Percentiles rank a stretch among this genome's conserved stretches.
Evolutionary conservation across 805 yeast species (phyloP).

Genomic region (Tetrapisispora phaffii): DNA sequence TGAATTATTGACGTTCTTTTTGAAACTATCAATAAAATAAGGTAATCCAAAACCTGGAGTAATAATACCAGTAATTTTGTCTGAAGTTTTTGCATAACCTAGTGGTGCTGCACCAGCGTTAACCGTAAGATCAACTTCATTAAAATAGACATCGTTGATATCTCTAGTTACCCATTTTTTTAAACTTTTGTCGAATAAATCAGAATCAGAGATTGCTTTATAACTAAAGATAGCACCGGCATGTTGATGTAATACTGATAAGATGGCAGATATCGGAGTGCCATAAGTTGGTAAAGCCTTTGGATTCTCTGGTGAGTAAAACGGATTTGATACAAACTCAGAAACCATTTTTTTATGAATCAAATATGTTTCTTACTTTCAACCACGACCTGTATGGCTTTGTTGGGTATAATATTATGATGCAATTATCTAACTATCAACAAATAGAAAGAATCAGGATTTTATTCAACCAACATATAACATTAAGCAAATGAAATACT

Average conservation of each 20-base stretch:
- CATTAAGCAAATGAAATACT: too few species aligned
- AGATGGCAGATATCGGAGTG: constrained; percentile 44
- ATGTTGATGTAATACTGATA: constrained; percentile 40
- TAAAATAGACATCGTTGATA: constrained; percentile 9
- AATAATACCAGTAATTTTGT: constrained; percentile 33
- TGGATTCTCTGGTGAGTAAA: constrained; percentile 55
- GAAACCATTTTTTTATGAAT: constrained; percentile 3
- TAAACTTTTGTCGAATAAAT: constrained; percentile 50
- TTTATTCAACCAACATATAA: too few species aligned
- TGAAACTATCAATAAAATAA: constrained; percentile 55
- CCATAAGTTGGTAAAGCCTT: constrained; percentile 40
- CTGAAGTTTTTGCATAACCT: constrained; percentile 44
- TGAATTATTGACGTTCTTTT: constrained; percentile 28
- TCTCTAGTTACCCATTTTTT: constrained; percentile 43
- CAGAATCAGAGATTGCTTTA: constrained; percentile 53
- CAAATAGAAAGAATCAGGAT: too few species aligned
- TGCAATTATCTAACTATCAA: too few species aligned
- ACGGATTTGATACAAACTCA: constrained; percentile 36
- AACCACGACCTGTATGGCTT: too few species aligned
- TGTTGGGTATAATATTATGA: too few species aligned
- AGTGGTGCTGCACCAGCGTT: constrained; percentile 77
- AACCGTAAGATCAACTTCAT: constrained; percentile 56
- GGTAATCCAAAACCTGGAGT: constrained; percentile 60
- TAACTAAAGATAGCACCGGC: constrained; percentile 55
- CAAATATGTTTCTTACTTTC: too few species aligned